A percentile compares a stretch with the other conserved stretches of the same genome.
Conservation (phyloP, 1,284 basidiomycete genomes). For the Rhodotorula sp. region DNA sequence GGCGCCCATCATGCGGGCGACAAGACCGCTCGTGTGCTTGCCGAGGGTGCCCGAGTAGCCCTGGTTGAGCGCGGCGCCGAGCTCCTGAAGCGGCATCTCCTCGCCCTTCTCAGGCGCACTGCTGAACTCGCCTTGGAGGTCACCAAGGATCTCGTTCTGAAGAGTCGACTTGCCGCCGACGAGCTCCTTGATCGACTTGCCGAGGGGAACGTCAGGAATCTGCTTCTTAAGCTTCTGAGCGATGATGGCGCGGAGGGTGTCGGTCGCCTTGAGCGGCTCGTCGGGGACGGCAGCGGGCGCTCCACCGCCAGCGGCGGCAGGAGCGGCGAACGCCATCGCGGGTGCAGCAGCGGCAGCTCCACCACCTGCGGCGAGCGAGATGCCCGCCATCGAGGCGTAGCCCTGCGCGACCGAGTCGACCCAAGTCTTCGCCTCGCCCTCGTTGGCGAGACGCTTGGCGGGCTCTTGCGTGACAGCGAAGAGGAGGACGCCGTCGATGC, state of each 20-base stretch:
- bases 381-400: conserved; percentile 84
- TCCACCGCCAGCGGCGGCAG: conserved; percentile 56
- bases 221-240: conserved; percentile 98
- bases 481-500: conserved; percentile 87
- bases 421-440: conserved; percentile 90
- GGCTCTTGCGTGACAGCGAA: conserved; percentile 90
- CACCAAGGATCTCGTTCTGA: conserved; percentile 46
- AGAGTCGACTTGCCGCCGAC: conserved; percentile 97
- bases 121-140: conserved; percentile 49
- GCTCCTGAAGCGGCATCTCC: conserved; percentile 90
- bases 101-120: conserved; percentile 98
- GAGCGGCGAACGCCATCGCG: conserved; percentile 52
- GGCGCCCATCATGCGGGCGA: conserved; percentile 85
- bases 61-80: conserved; percentile 77
- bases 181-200: conserved; percentile 96
- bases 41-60: conserved; percentile 83
- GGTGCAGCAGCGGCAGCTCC: conserved; percentile 49
- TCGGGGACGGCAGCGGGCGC: conserved; percentile 80
- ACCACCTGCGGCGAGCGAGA: conserved; percentile 70
- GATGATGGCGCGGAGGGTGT: conserved; percentile 83
- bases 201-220: conserved; percentile 80
- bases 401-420: conserved; percentile 77
- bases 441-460: conserved; percentile 85
- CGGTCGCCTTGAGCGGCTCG: conserved; percentile 84
- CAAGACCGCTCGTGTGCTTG: conserved; percentile 86